Percentiles rank a stretch among this genome's conserved stretches.
Evolutionary conservation across 2,329 filamentous ascomycete species (phyloP).

Genomic region (Ascochyta viciae-villosae): DNA sequence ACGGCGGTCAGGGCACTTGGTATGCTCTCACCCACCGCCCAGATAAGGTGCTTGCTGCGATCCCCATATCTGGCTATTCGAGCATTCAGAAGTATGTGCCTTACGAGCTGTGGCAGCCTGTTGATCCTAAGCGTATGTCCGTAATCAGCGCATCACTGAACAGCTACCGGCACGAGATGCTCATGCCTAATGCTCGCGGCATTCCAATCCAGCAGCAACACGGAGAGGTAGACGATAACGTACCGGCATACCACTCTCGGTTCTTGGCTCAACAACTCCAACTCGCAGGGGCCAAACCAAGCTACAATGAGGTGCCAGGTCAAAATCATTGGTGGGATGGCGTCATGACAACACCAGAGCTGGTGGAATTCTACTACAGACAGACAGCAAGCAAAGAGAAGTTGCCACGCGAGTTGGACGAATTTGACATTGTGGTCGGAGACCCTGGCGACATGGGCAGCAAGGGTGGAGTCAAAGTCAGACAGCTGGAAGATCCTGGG

Average conservation of each 20-base stretch:
- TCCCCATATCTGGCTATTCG: constrained; percentile 65
- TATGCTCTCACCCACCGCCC: constrained; percentile 63
- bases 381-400: constrained; percentile 27
- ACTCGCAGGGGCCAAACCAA: constrained; percentile 51
- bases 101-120: constrained; percentile 62
- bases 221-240: constrained; percentile 64
- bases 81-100: constrained; percentile 67
- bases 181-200: constrained; percentile 59
- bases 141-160: constrained; percentile 58
- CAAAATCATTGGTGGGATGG: constrained; percentile 63
- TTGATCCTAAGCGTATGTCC: constrained; percentile 59
- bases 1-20: constrained; percentile 67
- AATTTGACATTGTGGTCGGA: constrained; percentile 59
- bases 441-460: constrained; percentile 61
- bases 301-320: constrained; percentile 59
- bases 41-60: constrained; percentile 63
- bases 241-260: constrained; percentile 64
- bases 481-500: constrained; percentile 59
- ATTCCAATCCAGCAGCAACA: constrained; percentile 65
- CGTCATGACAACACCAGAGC: constrained; percentile 59
- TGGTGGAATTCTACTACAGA: constrained; percentile 59
- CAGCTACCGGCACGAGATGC: constrained; percentile 63
- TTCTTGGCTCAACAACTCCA: constrained; percentile 59
- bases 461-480: constrained; percentile 59
- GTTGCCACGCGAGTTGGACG: constrained; percentile 30